Evolutionary conservation across 169 alveolate genomes (phyloP), one percentile per base, ranked within the genome.

Genomic region (Plasmodium sp.): DNA sequence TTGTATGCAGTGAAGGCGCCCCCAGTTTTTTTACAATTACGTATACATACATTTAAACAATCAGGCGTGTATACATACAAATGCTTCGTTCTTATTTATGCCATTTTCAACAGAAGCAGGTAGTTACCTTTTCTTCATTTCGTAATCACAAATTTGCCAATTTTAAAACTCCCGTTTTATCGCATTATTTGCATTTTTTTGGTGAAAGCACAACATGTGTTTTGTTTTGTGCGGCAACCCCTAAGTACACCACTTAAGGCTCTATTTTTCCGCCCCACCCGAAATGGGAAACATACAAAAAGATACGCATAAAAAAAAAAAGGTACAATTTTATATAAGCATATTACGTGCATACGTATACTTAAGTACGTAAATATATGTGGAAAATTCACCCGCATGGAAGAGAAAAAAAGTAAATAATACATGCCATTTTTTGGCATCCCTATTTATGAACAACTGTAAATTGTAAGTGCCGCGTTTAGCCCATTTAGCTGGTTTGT

Each of bases 201-300:
- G 14, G 10, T 43, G n/a, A 83, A 58, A 83, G 41, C 71, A 31
- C 43, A 33, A n/a, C 43, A 14, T 5, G 43, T 18, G 48, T 18
- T 39, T 81, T 81, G 16, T n/a, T 67, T 6, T 22, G 81, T 62
- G 81, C 31, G 72, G 71, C 54, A 18, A 36, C 74, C 81, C 72
- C 77, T 56, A 16, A 5, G 58, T 58, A 77, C 93, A 86, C 93
- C 93, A 71, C 93, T 77, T 86, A 86, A 43, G 48, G 93, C 93
- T 79, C 93, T 77, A 86, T 75, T 86, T 86, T 86, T 77, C 48
- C 73, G n/a, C 67, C 39, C 33, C 80, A 7, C 43, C 62, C 83
- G 33, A 14, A 83, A 56, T 31, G 73, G 45, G 45, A 83, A 83
- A 67, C 10, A 41, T 16, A 43, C 16, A 71, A 33, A 71, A 67